Conservation (phyloP, 371 early-diverging fungal genomes). For the Entomophthora muscae region DNA sequence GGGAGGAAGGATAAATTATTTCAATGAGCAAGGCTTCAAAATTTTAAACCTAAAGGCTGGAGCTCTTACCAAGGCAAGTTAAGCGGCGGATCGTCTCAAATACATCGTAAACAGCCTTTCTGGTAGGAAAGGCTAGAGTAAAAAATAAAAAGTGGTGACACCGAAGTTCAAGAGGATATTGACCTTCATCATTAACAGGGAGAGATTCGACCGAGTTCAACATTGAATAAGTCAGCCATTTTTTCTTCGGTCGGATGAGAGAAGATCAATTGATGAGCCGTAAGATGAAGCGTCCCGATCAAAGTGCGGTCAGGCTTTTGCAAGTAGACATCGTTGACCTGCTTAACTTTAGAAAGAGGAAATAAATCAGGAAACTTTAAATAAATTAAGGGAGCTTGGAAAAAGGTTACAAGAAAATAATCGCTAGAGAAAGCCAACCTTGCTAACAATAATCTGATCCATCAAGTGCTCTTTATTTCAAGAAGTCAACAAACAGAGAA, state of each 20-base stretch:
- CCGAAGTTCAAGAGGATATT: conserved; percentile 39
- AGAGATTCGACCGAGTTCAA: conserved; percentile 65
- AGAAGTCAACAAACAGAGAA: no score
- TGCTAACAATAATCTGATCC: not conserved
- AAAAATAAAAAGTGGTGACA: conserved; percentile 69
- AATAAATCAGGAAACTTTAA: not conserved
- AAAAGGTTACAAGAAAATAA: not conserved
- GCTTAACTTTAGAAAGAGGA: not conserved
- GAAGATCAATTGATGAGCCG: conserved; percentile 65
- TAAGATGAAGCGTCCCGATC: conserved; percentile 55
- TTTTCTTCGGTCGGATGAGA: conserved; percentile 32
- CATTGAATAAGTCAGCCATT: conserved; percentile 73
- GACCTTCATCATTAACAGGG: conserved; percentile 20
- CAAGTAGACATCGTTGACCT: conserved; percentile 44
- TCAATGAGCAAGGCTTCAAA: no score
- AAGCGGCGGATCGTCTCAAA: conserved; percentile 58
- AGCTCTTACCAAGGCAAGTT: conserved; percentile 36
- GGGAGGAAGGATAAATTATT: no score
- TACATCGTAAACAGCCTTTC: conserved; percentile 54
- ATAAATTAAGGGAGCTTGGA: not conserved
- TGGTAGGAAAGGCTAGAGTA: conserved; percentile 41
- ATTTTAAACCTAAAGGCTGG: not conserved
- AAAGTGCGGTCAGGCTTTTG: conserved; percentile 31
- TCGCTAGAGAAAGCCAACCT: not conserved
- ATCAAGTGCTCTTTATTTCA: no score